Percentiles rank a stretch among this genome's conserved stretches.
Conservation (phyloP, 306 rosid genomes). For the Lagenaria siceraria region DNA sequence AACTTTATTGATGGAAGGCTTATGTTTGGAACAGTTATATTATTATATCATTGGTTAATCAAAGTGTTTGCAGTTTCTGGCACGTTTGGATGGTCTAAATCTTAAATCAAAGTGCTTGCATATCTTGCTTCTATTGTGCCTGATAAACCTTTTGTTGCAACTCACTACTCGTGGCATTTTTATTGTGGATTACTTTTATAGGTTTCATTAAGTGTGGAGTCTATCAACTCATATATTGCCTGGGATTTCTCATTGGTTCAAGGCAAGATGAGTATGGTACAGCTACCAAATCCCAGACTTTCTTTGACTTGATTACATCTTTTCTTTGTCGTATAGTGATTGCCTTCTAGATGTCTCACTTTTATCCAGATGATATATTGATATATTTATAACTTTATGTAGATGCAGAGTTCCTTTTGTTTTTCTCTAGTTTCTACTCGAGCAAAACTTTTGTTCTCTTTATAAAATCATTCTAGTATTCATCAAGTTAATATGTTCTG, state of each 20-base stretch:
- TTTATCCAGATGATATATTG: background rate
- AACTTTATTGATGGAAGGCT: background rate
- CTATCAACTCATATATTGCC: conserved; percentile 78
- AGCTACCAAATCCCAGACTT: conserved; percentile 11
- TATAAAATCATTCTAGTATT: background rate
- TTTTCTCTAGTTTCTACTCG: background rate
- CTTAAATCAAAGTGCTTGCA: background rate
- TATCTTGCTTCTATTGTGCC: background rate
- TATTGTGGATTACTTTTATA: conserved; percentile 14
- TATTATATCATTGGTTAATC: background rate
- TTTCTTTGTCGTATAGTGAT: background rate
- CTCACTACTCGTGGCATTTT: background rate
- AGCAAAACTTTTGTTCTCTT: background rate
- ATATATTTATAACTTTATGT: background rate
- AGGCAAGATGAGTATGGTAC: conserved; percentile 85
- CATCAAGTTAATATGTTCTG: background rate
- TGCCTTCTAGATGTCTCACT: background rate
- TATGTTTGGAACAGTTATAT: background rate
- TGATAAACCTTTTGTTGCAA: background rate
- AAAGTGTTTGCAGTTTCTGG: background rate
- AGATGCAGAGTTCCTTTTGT: background rate
- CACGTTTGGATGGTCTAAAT: background rate
- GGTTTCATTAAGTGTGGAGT: conserved; percentile 74
- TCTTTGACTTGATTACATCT: conserved; percentile 6
- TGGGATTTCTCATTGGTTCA: conserved; percentile 93